Evolutionary conservation across 1,139 yeast genomes (phyloP).

Genomic region (Zygotorulaspora mrakii): DNA sequence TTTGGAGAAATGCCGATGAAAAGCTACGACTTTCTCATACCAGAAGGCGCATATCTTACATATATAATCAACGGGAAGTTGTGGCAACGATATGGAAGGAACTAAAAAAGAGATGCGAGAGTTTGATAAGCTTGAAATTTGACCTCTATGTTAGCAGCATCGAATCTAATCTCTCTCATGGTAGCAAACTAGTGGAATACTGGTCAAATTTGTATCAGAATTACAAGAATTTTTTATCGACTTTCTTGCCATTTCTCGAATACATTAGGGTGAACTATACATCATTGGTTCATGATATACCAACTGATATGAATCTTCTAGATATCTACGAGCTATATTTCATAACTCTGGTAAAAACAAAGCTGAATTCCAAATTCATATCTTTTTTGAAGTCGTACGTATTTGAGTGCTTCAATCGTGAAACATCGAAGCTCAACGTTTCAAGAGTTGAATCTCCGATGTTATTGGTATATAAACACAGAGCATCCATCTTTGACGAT

Average conservation of each 20-base stretch:
- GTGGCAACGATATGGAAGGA: conserved; percentile 5
- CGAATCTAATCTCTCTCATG: neutral
- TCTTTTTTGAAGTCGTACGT: conserved; percentile 10
- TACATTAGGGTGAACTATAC: conserved; percentile 12
- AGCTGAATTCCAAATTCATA: conserved; percentile 5
- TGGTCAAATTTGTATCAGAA: conserved; percentile 4
- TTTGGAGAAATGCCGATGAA: neutral
- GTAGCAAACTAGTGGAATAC: neutral
- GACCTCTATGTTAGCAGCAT: conserved; percentile 2
- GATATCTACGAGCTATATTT: conserved; percentile 9
- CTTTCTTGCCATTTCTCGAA: conserved; percentile 11
- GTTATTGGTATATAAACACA: conserved; percentile 6
- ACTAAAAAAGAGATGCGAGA: conserved; percentile 2
- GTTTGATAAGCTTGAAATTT: neutral
- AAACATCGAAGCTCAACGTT: neutral
- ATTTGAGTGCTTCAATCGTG: conserved; percentile 2
- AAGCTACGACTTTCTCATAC: neutral
- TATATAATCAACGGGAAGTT: neutral
- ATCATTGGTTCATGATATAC: conserved; percentile 7
- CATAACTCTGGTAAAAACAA: conserved; percentile 7
- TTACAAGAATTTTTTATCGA: conserved; percentile 3
- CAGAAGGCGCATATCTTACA: neutral
- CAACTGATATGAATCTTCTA: conserved; percentile 2
- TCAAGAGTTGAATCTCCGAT: conserved; percentile 5
- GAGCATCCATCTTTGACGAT: conserved; percentile 1